Conservation (phyloP, 768 basidiomycete species). For the Crepidotus variabilis region DNA sequence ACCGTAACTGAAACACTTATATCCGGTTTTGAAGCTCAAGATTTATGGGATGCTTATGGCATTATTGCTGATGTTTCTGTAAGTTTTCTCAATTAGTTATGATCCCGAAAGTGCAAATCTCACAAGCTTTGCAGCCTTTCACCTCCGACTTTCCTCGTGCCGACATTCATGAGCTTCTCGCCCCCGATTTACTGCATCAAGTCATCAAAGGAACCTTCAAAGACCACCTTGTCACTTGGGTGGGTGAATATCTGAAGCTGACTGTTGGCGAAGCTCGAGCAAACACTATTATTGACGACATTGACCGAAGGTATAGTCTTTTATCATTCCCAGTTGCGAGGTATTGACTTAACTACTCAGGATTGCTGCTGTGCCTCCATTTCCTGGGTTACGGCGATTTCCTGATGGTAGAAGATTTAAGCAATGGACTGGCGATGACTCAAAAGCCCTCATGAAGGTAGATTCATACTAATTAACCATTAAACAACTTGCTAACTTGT, state of each 20-base stretch:
- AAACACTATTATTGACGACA: constrained; percentile 24
- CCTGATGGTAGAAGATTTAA: constrained; percentile 26
- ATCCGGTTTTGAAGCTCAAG: constrained; percentile 12
- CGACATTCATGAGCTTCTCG: constrained; percentile 29
- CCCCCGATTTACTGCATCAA: constrained; percentile 31
- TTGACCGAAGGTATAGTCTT: constrained; percentile 22
- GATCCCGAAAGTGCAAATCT: constrained; percentile 1
- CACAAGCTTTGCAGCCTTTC: constrained; percentile 25
- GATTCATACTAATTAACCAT: constrained; percentile 2
- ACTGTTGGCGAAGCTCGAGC: constrained; percentile 13
- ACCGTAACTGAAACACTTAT: constrained; percentile 18
- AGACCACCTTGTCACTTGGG: constrained; percentile 33
- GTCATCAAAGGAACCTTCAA: constrained; percentile 34
- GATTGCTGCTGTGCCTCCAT: constrained; percentile 22
- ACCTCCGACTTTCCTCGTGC: constrained; percentile 28
- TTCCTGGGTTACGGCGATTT: constrained; percentile 24
- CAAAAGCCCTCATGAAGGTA: constrained; percentile 36
- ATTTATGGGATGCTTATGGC: constrained; percentile 29
- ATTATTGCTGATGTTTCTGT: constrained; percentile 28
- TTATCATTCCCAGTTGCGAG: background rate
- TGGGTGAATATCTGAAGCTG: constrained; percentile 20
- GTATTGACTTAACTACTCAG: constrained; percentile 10
- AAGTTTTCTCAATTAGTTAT: constrained; percentile 8
- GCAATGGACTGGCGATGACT: constrained; percentile 37
- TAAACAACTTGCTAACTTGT: constrained; percentile 21